phyloP scores from a whole-genome alignment of 2,329 filamentous ascomycete species.

The Arthrobotrys musiformis region DNA sequence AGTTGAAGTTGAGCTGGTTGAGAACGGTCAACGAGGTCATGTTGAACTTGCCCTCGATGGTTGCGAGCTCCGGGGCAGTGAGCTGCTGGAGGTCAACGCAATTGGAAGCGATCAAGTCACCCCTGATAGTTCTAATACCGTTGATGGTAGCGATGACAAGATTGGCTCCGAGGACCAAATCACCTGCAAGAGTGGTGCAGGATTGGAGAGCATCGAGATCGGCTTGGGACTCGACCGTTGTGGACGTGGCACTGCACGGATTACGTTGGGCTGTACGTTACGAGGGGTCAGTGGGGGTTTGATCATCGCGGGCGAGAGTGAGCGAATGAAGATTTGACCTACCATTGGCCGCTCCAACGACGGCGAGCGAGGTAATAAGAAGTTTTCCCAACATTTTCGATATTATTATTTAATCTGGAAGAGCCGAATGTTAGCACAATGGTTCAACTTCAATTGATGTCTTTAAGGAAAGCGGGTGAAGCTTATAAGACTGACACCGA shows the following conservation, averaged over 20 bases:
- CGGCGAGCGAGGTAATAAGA: constrained; percentile 42
- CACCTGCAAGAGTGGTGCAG: constrained; percentile 77
- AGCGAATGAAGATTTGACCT: background rate
- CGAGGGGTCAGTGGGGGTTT: background rate
- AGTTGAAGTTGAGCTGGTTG: constrained; percentile 73
- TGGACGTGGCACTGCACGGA: constrained; percentile 37
- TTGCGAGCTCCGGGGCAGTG: constrained; percentile 70
- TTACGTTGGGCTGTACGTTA: constrained; percentile 28
- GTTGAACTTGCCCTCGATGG: constrained; percentile 76
- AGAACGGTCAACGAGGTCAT: constrained; percentile 77
- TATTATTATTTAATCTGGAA: constrained; percentile 34
- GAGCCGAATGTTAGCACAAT: background rate
- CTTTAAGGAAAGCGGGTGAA: background rate
- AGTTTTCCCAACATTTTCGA: constrained; percentile 47
- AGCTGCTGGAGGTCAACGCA: constrained; percentile 68
- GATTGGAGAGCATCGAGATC: constrained; percentile 60
- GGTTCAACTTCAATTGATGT: background rate
- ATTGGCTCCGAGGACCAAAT: constrained; percentile 72
- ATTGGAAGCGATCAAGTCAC: constrained; percentile 71
- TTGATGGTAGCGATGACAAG: constrained; percentile 72
- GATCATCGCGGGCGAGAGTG: background rate
- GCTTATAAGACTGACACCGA: background rate
- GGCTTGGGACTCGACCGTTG: constrained; percentile 29
- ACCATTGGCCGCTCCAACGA: constrained; percentile 41
- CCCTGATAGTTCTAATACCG: constrained; percentile 70